phyloP scores from a whole-genome alignment of 129 eudicot genomes.

The Tagetes erecta region DNA sequence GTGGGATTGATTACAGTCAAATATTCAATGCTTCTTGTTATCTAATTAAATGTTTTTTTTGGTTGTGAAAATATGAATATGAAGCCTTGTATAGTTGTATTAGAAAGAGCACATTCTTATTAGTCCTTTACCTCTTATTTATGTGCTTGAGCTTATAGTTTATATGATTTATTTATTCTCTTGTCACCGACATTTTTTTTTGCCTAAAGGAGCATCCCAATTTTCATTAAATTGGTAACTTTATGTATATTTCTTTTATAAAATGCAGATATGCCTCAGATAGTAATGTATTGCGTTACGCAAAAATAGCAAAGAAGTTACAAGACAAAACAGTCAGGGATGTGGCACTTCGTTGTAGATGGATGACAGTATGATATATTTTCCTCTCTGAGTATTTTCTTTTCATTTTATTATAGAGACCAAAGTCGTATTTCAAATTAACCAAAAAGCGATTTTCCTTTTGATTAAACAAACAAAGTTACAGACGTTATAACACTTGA shows the following conservation, averaged over 20 bases:
- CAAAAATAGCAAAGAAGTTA: conserved; percentile 75
- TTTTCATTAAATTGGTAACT: not conserved
- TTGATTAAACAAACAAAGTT: not conserved
- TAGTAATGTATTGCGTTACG: conserved; percentile 57
- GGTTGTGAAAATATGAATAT: too few relatives aligned
- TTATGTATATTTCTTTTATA: not conserved
- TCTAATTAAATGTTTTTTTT: not conserved
- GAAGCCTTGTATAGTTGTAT: too few relatives aligned
- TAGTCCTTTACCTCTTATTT: not conserved
- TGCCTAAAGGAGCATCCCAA: not conserved
- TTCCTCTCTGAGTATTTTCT: not conserved
- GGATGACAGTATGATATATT: conserved; percentile 68
- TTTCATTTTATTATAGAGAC: conserved; percentile 7
- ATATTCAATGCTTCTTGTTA: not conserved
- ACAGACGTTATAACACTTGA: conserved; percentile 15
- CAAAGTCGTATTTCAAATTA: not conserved
- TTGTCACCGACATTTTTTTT: not conserved
- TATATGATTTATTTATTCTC: not conserved
- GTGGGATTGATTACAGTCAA: not conserved
- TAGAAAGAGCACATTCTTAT: conserved; percentile 2
- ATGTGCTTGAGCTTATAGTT: conserved; percentile 10
- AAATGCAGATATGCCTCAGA: conserved; percentile 72
- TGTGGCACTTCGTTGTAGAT: conserved; percentile 87
- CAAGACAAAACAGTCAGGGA: conserved; percentile 82
- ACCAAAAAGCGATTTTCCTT: not conserved